Percentiles rank a stretch among this genome's conserved stretches.
Evolutionary conservation across 2,329 filamentous ascomycete genomes (phyloP).

Genomic region (Penicillium sp.): DNA sequence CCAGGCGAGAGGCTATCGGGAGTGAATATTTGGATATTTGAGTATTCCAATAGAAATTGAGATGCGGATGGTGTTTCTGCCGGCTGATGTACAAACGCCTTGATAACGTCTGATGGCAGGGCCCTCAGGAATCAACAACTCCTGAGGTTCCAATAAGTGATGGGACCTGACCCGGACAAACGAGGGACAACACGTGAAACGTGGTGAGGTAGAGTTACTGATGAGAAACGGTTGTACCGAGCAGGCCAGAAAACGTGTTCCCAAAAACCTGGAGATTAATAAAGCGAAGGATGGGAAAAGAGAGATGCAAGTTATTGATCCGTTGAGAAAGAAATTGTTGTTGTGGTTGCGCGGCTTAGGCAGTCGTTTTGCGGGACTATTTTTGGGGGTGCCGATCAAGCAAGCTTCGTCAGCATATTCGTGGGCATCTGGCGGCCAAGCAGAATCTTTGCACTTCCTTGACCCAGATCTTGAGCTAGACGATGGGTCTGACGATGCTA

Average conservation of each 20-base stretch:
- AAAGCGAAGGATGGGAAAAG: conserved; percentile 2
- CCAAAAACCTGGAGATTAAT: neutral
- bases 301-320: neutral
- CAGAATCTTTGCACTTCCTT: neutral
- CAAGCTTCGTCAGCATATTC: conserved; percentile 20
- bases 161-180: conserved; percentile 17
- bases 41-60: neutral
- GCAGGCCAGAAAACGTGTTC: neutral
- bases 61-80: neutral
- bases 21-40: neutral
- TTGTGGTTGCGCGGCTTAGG: conserved; percentile 18
- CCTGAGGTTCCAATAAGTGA: conserved; percentile 3
- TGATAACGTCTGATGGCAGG: neutral
- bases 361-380: conserved; percentile 25
- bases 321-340: conserved; percentile 10
- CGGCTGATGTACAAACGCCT: neutral
- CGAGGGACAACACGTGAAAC: conserved; percentile 10
- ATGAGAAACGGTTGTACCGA: neutral
- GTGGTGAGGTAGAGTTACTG: neutral
- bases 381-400: conserved; percentile 24
- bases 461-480: neutral
- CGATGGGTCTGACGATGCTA: neutral
- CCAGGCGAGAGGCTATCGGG: neutral
- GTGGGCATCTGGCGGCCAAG: conserved; percentile 1
- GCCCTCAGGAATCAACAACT: conserved; percentile 14